Evolutionary conservation across 768 basidiomycete species (phyloP), one percentile per base, ranked within the genome.

Genomic region (Kwoniella sp.): DNA sequence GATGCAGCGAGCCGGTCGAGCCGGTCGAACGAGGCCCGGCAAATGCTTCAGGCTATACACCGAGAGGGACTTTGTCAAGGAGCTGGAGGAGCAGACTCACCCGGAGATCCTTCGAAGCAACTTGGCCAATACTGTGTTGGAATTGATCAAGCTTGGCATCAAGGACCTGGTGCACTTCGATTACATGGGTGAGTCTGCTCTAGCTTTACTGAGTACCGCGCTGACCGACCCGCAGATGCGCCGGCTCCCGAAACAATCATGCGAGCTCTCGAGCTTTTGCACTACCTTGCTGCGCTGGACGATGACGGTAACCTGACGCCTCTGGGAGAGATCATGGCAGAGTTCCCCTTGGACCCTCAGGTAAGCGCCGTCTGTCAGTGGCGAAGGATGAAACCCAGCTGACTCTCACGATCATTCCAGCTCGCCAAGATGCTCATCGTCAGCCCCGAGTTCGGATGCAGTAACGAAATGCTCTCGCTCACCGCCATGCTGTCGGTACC

Each of bases 331-430:
- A 85, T 89, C 55, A 96, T 98, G 93, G 93, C 95, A 0, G 90
- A 96, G 63, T 98, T 98, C 79, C 95, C 93, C 11, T 80, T 99
- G n/a, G 95, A 98, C 73, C 95, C 93, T 33, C 92, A 92, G 79
- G 88, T 87, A 60, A 32, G 79, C 37, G 26, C 41, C 50, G 20
- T 26, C 20, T 15, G 8, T 8, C 8, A 39, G 31, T 32, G 9
- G 8, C 19, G 20, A 19, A 15, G 10, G 11, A 20, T 15, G 14
- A 40, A 12, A 14, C 10, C 12, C 27, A 53, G 47, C 45, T 36
- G 17, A 42, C 25, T 26, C 10, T 19, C 6, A 33, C 25, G 3
- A n/a, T 39, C 4, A 27, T 19, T 20, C n/a, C 58, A 89, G 84
- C 79, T 96, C 63, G 83, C 95, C 22, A 95, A 95, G 74, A 85